Base-by-base conservation (phyloP, 192 early-diverging fungal genomes). In the Neocallimastix lanati region DNA sequence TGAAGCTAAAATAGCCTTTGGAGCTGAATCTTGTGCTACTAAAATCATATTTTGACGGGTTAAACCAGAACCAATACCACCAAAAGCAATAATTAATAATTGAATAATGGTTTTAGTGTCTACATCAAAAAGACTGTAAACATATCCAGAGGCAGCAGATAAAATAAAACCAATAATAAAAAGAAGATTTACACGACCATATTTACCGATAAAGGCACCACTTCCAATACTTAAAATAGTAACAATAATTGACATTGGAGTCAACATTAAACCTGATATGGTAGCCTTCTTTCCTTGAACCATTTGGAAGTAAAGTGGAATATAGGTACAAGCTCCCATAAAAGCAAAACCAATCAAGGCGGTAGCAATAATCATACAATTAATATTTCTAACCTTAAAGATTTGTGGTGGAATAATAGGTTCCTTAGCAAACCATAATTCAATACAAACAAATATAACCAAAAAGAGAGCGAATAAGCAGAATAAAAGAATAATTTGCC, bases 351-450 rank as follows among this genome's bases (percentile, higher is more conserved):
- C 50, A 67, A 67, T 67, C 11, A 67, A 67, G n/a, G 25, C 11
- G 7, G 5, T 2, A 9, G 50, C 50, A 25, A 67, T 9, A 67
- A 67, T 67, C 50, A 67, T 67, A 67, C 50, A 67, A n/a, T 67
- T 67, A 67, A 67, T 67, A 21, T 80, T 80, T 29, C 80, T 88
- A 78, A 93, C 83, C 21, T 88, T 87, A 77, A 93, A 93, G 28
- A 81, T 80, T 78, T 91, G 91, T 18, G 87, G 84, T 13, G 93
- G 93, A 12, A 80, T 35, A 28, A 58, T 76, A 0, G 80, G 80
- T 28, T 80, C 80, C 6, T 18, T 78, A 12, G 77, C 30, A 18
- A 29, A 76, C 78, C 12, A 79, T 9, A 78, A 1, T 78, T 80
- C 77, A n/a, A 36, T 21, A n/a, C 5, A 28, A 29, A 80, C 25